Evolutionary conservation across 2,329 filamentous ascomycete species (phyloP), one percentile per base, ranked within the genome.

Genomic region (Pseudonectria buxi): DNA sequence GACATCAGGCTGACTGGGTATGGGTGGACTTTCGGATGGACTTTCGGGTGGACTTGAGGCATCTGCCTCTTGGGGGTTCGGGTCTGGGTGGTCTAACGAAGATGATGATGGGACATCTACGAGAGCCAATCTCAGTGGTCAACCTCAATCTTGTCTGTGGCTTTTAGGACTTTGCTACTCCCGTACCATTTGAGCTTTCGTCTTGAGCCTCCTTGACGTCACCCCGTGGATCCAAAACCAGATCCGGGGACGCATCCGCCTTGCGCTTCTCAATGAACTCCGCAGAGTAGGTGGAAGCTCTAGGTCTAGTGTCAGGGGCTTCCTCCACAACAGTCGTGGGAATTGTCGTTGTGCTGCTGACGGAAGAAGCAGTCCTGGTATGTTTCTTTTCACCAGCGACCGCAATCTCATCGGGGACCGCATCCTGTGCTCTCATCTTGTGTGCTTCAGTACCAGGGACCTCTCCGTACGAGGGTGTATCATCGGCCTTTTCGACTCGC

Each of bases 401-500:
- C 35, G 73, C 72, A 49, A 80, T 74, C 58, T 80, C 71, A 47
- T 82, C 76, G 12, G 77, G 75, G 31, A 66, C 62, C 11, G 76
- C 76, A 55, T 81, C 76, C 22, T 66, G 65, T 39, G 70, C 68
- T 47, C 75, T 67, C 57, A 69, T 64, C 26, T 68, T 55, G 50
- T 78, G 74, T 10, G 74, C 74, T 35, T 72, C 67, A 5, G 76
- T 80, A 24, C 74, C 75, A 2, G 76, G 76, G 27, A 80, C 71
- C 57, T 81, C 74, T 41, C 75, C 77, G 47, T 80, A 71, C 27
- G 74, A 47, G 6, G 56, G 54, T 25, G 53, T 51, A 46, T 75
- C 65, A 51, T 76, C 71, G 39, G 78, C 65, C 59, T 70, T 75
- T 53, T 80, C 74, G 24, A 79, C 68, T 35, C 74, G 62, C 15